Base-by-base conservation (phyloP, 2,329 filamentous ascomycete genomes). In the Fusarium sp. region DNA sequence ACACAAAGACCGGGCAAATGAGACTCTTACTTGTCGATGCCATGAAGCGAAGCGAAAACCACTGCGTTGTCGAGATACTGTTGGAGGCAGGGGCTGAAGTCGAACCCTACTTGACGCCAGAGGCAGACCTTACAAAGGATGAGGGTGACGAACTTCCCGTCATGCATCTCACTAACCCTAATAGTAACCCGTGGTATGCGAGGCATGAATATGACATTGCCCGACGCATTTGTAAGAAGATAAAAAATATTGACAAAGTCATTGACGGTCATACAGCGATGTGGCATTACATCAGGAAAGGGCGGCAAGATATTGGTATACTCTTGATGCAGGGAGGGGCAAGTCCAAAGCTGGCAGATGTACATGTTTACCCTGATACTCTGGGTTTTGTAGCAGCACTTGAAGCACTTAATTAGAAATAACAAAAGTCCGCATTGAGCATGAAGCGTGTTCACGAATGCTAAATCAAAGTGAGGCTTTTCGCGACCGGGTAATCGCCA, bases 291-390 rank as follows among this genome's bases (percentile, higher is more conserved):
- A 54, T 55, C 26, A 56, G 59, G 30, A 44, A 41, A 39, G 67
- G 62, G 8, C 49, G 53, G 28, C 30, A 20, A 17, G 63, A 70
- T 30, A 70, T 70, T 44, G 63, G 50, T 3, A 52, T 26, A 24
- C 49, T 68, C 19, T 49, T 70, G 49, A 57, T 68, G 24, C 43
- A 56, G 28, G 28, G 65, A 30, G 67, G 67, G 6, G 67, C 67
- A 33, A 49, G 56, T 19, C 51, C 51, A 19, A n/a, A 66, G 17
- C 41, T 57, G 35, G 65, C 65, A 35, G 48, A 62, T 20, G 65
- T 68, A 10, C 35, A 62, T 17, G 55, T 69, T n/a, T 35, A 32
- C 41, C 56, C 66, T 35, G 45, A 41, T 17, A 41, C 47, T 26
- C n/a, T 56, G n/a, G 39, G 52, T 15, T 26, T 5, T 30, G 28